phyloP scores from a whole-genome alignment of 2,329 filamentous ascomycete species.

The Clarireedia hainanense region DNA sequence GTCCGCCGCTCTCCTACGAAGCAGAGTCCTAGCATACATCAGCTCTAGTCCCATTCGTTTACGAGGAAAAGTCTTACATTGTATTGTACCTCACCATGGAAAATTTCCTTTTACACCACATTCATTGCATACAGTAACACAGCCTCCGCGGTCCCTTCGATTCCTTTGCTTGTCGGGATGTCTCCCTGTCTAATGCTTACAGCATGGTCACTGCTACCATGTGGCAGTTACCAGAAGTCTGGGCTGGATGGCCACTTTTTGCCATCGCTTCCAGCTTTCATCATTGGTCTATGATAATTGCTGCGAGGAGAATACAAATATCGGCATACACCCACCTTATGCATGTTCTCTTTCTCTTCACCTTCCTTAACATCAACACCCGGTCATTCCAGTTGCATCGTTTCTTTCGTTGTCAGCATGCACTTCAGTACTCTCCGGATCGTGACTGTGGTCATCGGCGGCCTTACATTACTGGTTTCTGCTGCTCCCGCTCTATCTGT shows the following conservation, averaged over 20 bases:
- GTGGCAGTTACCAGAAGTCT: neutral
- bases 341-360: too few relatives aligned
- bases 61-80: too few relatives aligned
- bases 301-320: too few relatives aligned
- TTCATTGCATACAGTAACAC: too few relatives aligned
- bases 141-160: neutral
- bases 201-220: neutral
- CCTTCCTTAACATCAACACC: too few relatives aligned
- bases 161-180: neutral
- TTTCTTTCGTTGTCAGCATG: neutral
- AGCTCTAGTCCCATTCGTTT: too few relatives aligned
- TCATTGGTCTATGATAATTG: too few relatives aligned
- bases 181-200: neutral
- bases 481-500: constrained; percentile 20
- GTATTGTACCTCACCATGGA: too few relatives aligned
- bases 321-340: too few relatives aligned
- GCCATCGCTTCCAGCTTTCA: neutral
- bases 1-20: neutral
- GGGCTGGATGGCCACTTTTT: neutral
- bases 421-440: neutral
- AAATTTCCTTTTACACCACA: too few relatives aligned
- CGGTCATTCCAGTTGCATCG: neutral
- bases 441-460: too few relatives aligned
- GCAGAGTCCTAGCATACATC: too few relatives aligned
- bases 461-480: constrained; percentile 7